These are phyloP conservation scores for Volvox carteri DNA, from an alignment of 163 green algal species.

Conservation along the genomic window DNA sequence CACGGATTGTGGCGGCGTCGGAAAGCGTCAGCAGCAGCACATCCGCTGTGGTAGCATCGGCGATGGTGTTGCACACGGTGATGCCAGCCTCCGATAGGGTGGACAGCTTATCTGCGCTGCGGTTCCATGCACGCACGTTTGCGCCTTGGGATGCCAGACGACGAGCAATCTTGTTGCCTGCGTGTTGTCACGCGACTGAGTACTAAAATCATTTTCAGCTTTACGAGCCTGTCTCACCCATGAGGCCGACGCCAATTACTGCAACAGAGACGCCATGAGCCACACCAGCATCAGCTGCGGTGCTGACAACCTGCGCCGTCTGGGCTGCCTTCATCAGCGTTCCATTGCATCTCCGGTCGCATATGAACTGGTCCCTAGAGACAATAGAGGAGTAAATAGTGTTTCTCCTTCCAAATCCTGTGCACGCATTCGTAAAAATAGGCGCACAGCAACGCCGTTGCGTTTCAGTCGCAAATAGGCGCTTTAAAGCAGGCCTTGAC, in stretches of 20 bases:
- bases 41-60: background rate
- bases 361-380: background rate
- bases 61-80: background rate
- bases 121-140: conserved; percentile 23
- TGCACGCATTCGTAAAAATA: background rate
- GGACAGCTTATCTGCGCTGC: background rate
- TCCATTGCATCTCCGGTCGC: background rate
- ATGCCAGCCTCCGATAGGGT: conserved; percentile 29
- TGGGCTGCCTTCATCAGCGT: background rate
- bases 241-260: conserved; percentile 43
- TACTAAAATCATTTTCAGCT: no score
- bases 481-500: background rate
- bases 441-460: background rate
- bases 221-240: conserved; percentile 15
- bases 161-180: conserved; percentile 52
- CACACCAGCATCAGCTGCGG: background rate
- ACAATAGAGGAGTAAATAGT: no score
- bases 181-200: no score
- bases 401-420: no score
- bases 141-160: conserved; percentile 24
- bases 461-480: background rate
- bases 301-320: background rate
- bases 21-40: conserved; percentile 44
- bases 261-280: background rate
- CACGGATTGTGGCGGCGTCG: conserved; percentile 36